Evolutionary conservation across 805 yeast species (phyloP).

Genomic region (Saccharomycopsis fibuligera): DNA sequence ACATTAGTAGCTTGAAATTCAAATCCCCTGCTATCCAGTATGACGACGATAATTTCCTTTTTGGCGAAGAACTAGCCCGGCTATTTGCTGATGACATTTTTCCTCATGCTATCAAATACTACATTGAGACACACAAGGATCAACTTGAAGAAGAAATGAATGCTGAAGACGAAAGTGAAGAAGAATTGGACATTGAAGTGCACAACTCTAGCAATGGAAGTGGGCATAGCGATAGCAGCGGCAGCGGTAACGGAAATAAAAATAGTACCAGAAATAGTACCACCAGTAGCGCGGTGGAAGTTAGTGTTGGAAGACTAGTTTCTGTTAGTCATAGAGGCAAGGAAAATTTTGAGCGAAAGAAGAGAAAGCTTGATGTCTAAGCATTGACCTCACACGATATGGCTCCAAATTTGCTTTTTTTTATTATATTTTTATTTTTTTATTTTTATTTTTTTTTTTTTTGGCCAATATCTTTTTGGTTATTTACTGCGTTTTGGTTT

Average conservation of each 20-base stretch:
- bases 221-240: not conserved
- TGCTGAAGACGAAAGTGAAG: constrained; percentile 48
- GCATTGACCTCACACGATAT: too few species aligned
- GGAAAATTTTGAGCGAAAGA: too few species aligned
- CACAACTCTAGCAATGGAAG: too few species aligned
- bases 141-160: constrained; percentile 50
- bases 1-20: not conserved
- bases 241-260: not conserved
- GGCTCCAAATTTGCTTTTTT: too few species aligned
- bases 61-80: constrained; percentile 64
- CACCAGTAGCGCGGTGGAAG: too few species aligned
- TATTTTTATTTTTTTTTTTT: too few species aligned
- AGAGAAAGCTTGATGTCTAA: not conserved
- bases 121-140: constrained; percentile 65
- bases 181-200: constrained; percentile 38
- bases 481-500: too few species aligned
- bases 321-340: too few species aligned
- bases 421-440: too few species aligned
- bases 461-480: too few species aligned
- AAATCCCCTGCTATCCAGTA: not conserved
- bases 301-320: too few species aligned
- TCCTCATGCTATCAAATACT: constrained; percentile 81
- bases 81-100: constrained; percentile 71
- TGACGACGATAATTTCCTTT: constrained; percentile 1
- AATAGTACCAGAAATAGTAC: not conserved